Base-by-base conservation (phyloP, 1,139 yeast genomes). In the Ogataea hybrid region DNA sequence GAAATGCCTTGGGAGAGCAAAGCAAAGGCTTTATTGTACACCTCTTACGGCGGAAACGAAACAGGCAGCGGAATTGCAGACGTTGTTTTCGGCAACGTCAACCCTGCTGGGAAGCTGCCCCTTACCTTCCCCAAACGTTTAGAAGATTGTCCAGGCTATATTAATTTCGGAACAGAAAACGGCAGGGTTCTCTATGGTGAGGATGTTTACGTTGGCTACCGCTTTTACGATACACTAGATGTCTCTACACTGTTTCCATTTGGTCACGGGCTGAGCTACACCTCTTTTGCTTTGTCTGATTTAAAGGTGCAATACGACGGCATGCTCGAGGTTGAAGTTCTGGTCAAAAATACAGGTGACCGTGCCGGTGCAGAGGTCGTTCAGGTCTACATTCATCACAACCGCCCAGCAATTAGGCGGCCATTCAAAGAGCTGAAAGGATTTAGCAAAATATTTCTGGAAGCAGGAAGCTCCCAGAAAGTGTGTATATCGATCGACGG, bases 41-140 rank as follows among this genome's bases (percentile, higher is more conserved):
- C 47, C 10, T 54, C 52, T 36, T 71, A 67, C 48, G 73, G 73
- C 44, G 77, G 77, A 42, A 64, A 61, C 44, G 77, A 72, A 52
- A 55, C 68, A 43, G 79, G 76, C 54, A 58, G 72, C 54, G 73
- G 76, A 46, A 69, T 77, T 45, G 81, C 79, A 3, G 82, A 32
- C 22, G 41, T 36, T 15, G 50, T 77, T 35, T 81, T 75, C 58
- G 87, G 87, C n/a, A 84, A 79, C 39, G 70, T 68, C 14, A 79
- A 79, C 54, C 87, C 88, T 25, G 70, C 77, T 25, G 88, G 84
- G 27, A 78, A 75, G 55, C 62, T 81, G 32, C 76, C 86, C 1
- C 69, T 80, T 44, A 71, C 84, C 2, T 78, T 71, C 68, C 84
- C 84, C 25, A 52, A 56, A 43, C 65, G 63, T 43, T 52, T 67